Percentiles rank a stretch among this genome's conserved stretches.
phyloP scores from a whole-genome alignment of 805 yeast species.

The Zygotorulaspora florentina region DNA sequence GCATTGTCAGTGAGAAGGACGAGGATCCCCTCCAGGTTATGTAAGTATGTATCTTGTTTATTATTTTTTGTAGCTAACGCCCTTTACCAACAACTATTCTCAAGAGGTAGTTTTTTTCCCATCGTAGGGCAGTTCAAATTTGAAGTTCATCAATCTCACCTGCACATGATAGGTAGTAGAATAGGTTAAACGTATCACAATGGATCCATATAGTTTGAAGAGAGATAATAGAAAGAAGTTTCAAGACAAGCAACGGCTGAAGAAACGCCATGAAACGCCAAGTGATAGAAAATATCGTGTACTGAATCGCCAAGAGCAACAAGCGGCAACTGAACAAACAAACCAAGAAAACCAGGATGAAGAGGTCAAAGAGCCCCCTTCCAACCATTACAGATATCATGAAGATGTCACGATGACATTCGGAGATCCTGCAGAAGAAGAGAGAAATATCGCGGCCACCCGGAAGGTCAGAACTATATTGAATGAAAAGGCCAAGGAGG shows the following conservation, averaged over 20 bases:
- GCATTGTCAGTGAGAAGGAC: conserved; percentile 54
- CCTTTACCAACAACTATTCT: too few relatives aligned
- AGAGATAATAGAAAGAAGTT: conserved; percentile 41
- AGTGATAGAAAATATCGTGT: conserved; percentile 36
- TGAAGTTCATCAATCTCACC: too few relatives aligned
- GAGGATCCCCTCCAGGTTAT: conserved; percentile 53
- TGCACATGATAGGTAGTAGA: too few relatives aligned
- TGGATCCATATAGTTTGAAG: conserved; percentile 34
- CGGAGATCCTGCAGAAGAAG: conserved; percentile 11
- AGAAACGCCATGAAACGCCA: conserved; percentile 37
- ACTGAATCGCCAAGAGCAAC: conserved; percentile 17
- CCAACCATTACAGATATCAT: conserved; percentile 23
- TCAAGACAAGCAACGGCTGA: conserved; percentile 39
- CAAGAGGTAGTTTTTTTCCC: neutral
- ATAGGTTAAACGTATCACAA: neutral
- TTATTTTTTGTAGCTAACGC: conserved; percentile 2
- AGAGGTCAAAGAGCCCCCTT: conserved; percentile 17
- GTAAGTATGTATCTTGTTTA: conserved; percentile 1
- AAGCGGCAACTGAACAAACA: conserved; percentile 23
- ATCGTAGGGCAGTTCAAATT: neutral
- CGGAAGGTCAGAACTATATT: conserved; percentile 16
- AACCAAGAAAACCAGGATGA: conserved; percentile 9
- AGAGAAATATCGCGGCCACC: conserved; percentile 9
- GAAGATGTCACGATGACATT: conserved; percentile 19
- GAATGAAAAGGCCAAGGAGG: conserved; percentile 8